Evolutionary conservation across 371 early-diverging fungal genomes (phyloP).

Genomic region (Conidiobolus incongruus): DNA sequence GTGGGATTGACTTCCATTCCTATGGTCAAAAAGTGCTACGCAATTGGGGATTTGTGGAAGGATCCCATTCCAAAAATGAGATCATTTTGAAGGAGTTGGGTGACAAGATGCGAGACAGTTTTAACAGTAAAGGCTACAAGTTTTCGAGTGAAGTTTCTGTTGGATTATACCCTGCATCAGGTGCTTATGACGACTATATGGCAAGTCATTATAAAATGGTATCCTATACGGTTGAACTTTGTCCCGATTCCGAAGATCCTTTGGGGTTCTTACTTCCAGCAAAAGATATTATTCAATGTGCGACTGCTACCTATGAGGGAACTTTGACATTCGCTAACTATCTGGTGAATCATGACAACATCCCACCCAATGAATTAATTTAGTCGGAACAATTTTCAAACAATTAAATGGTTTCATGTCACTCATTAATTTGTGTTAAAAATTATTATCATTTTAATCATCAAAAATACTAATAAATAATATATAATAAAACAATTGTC

Average conservation of each 20-base stretch:
- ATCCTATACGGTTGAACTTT: not conserved
- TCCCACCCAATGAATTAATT: not conserved
- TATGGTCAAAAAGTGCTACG: conserved; percentile 8
- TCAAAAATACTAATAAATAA: no score
- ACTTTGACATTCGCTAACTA: not conserved
- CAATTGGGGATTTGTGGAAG: not conserved
- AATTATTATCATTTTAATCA: no score
- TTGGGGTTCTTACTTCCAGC: not conserved
- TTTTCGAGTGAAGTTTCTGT: not conserved
- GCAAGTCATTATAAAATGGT: not conserved
- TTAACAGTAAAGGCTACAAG: not conserved
- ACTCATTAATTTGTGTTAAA: no score
- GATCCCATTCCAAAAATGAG: not conserved
- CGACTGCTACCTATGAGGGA: not conserved
- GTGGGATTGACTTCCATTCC: conserved; percentile 29
- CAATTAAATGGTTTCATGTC: no score
- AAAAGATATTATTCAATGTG: not conserved
- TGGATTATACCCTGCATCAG: not conserved
- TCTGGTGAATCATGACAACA: not conserved
- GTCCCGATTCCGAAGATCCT: not conserved
- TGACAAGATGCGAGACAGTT: not conserved
- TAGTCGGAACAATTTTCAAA: no score
- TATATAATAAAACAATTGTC: no score
- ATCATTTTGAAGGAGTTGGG: not conserved
- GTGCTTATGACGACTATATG: not conserved